Evolutionary conservation across 2,329 filamentous ascomycete genomes (phyloP).

Genomic region (Diaporthe sp.): DNA sequence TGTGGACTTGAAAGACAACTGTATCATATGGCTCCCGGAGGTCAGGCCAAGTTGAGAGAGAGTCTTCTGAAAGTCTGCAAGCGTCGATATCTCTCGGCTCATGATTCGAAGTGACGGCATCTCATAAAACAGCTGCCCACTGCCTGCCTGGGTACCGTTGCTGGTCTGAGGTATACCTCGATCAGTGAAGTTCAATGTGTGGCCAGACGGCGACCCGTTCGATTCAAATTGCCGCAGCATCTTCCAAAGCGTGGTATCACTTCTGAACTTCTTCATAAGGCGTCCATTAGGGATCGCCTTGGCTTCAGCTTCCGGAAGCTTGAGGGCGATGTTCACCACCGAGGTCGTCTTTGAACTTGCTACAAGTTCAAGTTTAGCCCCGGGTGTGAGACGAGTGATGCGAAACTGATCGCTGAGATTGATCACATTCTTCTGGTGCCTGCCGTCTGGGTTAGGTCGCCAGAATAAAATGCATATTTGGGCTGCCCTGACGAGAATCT

Average conservation of each 20-base stretch:
- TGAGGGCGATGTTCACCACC: constrained; percentile 89
- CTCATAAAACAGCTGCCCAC: constrained; percentile 89
- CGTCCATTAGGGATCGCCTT: constrained; percentile 74
- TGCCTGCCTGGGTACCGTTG: constrained; percentile 65
- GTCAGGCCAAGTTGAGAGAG: constrained; percentile 90
- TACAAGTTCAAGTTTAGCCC: constrained; percentile 93
- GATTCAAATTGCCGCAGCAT: constrained; percentile 92
- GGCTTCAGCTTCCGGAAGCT: constrained; percentile 81
- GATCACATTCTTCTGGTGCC: constrained; percentile 86
- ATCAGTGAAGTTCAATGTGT: constrained; percentile 84
- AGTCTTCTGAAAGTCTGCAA: constrained; percentile 90
- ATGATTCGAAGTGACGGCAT: constrained; percentile 87
- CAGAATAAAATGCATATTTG: not conserved
- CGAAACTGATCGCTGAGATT: constrained; percentile 89
- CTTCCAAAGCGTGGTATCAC: constrained; percentile 90
- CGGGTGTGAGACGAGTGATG: constrained; percentile 83
- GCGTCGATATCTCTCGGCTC: constrained; percentile 81
- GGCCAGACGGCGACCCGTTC: constrained; percentile 72
- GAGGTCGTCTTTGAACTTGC: constrained; percentile 88
- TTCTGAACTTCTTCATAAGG: constrained; percentile 87
- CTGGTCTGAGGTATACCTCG: constrained; percentile 78
- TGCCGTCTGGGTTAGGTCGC: constrained; percentile 51
- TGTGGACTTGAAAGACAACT: constrained; percentile 82
- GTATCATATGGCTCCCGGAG: constrained; percentile 83
- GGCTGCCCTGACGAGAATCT: not conserved